Base-by-base conservation (phyloP, 2,329 filamentous ascomycete species). In the Esteya vermicola region DNA sequence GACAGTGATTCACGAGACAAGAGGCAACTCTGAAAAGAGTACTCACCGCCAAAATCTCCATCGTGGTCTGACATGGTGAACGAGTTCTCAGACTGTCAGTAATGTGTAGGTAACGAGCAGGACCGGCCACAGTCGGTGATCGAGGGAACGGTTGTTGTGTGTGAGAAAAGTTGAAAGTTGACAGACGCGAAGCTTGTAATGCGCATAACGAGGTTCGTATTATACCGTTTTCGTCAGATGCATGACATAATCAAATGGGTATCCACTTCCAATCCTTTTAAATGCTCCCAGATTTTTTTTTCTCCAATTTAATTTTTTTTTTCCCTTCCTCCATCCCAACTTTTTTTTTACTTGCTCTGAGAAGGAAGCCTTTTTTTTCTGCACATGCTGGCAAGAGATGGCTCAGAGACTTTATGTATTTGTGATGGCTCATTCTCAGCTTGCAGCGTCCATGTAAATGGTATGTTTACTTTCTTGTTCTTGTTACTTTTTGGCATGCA, bases 51-150 rank as follows among this genome's bases (percentile, higher is more conserved):
- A 61, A 78, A 75, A 25, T 48, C 44, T 33, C 41, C 43, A 55
- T 79, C 75, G 57, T 77, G 70, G 52, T 79, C 75, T 42, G 75
- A 79, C 75, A 79, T 79, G 46, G 34, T 60, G 39, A 18, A 13
- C 28, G 28, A 12, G 16, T 18, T 6, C 14, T 16, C 21, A 22
- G 18, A 8, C 19, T 19, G n/a, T n/a, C n/a, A n/a, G n/a, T n/a
- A n/a, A n/a, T n/a, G n/a, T n/a, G n/a, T n/a, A n/a, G n/a, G n/a
- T n/a, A n/a, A n/a, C n/a, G n/a, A n/a, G n/a, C n/a, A n/a, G n/a
- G n/a, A n/a, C n/a, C n/a, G n/a, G n/a, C n/a, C n/a, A n/a, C n/a
- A n/a, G n/a, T n/a, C n/a, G n/a, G n/a, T n/a, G n/a, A n/a, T n/a
- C n/a, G n/a, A n/a, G n/a, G n/a, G n/a, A n/a, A n/a, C n/a, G n/a